Percentiles rank a stretch among this genome's conserved stretches.
Conservation (phyloP, 371 early-diverging fungal genomes). For the Hamiltosporidium tvaerminnensis region DNA sequence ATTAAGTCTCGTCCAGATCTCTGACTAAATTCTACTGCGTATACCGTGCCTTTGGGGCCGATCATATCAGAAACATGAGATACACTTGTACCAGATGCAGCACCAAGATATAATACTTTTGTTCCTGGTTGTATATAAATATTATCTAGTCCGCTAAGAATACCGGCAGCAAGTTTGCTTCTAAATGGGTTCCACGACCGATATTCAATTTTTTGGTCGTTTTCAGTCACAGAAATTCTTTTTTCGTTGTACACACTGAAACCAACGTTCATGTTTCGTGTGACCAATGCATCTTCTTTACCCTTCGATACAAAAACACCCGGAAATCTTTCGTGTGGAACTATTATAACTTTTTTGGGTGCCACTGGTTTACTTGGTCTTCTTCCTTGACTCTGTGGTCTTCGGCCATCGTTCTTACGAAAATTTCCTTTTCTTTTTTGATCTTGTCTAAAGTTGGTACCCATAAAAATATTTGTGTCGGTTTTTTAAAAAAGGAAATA, state of each 20-base stretch:
- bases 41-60: slow-evolving; percentile 73
- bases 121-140: slow-evolving; percentile 84
- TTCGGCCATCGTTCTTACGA: too few species aligned
- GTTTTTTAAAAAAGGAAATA: too few species aligned
- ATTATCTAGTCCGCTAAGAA: slow-evolving; percentile 91
- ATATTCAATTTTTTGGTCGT: slow-evolving; percentile 90
- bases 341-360: slow-evolving; percentile 56
- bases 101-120: slow-evolving; percentile 96
- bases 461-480: too few species aligned
- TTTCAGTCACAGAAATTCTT: slow-evolving; percentile 74
- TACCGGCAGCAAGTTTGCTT: slow-evolving; percentile 95
- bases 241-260: slow-evolving; percentile 96
- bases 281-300: slow-evolving; percentile 93
- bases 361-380: neutral
- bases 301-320: slow-evolving; percentile 88
- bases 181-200: slow-evolving; percentile 99
- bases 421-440: too few species aligned
- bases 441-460: too few species aligned
- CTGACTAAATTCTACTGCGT: slow-evolving; percentile 98
- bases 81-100: slow-evolving; percentile 91
- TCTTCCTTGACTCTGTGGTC: too few species aligned
- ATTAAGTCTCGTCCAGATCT: slow-evolving; percentile 97
- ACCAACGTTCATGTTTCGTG: slow-evolving; percentile 92
- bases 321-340: slow-evolving; percentile 88
- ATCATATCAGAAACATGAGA: slow-evolving; percentile 98